Conservation (phyloP, 129 eudicot genomes). For the Flaveria sonorensis region DNA sequence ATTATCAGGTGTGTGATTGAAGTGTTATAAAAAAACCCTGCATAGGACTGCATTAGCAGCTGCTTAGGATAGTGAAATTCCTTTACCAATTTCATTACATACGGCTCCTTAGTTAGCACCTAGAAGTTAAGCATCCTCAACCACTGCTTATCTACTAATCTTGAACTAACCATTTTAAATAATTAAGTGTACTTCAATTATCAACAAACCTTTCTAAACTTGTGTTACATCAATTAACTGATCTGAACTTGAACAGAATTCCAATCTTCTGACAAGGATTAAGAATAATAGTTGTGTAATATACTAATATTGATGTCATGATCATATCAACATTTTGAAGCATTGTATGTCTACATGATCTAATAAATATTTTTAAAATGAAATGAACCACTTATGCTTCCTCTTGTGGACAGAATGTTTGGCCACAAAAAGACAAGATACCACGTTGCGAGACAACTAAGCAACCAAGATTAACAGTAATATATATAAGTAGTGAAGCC, state of each 20-base stretch:
- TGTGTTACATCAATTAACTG: no score
- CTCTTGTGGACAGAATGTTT: neutral
- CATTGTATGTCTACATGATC: neutral
- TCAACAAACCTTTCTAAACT: no score
- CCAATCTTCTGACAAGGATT: no score
- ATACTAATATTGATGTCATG: neutral
- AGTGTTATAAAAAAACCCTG: neutral
- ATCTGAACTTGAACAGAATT: no score
- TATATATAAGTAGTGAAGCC: conserved; percentile 3
- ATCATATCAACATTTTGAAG: neutral
- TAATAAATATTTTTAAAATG: neutral
- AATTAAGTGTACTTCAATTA: no score
- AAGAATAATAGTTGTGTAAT: neutral
- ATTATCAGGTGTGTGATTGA: neutral
- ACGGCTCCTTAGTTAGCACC: no score
- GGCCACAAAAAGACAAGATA: neutral
- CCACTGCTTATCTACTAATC: neutral
- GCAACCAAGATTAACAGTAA: neutral
- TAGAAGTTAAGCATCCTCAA: neutral
- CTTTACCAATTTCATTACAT: neutral
- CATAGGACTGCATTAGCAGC: neutral
- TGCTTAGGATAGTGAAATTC: neutral
- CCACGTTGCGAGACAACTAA: no score
- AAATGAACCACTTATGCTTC: conserved; percentile 13
- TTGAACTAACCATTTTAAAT: no score